A percentile compares a stretch with the other conserved stretches of the same genome.
Conservation (phyloP, 1,284 basidiomycete species). For the Puccinia hordei region DNA sequence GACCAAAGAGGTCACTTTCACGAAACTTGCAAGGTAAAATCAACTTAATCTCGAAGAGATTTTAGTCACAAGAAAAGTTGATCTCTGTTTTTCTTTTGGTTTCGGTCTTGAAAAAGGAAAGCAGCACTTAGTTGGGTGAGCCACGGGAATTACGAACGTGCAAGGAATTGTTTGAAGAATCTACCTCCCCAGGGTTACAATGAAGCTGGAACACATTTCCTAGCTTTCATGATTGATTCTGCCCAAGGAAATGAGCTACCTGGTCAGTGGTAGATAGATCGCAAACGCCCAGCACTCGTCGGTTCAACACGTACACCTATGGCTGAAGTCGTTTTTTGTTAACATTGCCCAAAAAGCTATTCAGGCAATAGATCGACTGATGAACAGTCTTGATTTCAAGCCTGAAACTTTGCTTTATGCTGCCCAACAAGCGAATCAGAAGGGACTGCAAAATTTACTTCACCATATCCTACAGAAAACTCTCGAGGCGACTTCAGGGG, state of each 20-base stretch:
- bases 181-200: conserved; percentile 20
- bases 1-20: conserved; percentile 37
- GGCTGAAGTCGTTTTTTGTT: not conserved
- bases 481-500: conserved; percentile 29
- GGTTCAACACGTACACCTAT: too few relatives aligned
- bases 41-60: not conserved
- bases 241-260: conserved; percentile 45
- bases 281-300: too few relatives aligned
- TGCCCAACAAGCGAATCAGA: conserved; percentile 44
- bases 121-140: conserved; percentile 43
- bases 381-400: conserved; percentile 48
- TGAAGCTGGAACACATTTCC: conserved; percentile 39
- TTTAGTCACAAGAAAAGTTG: not conserved
- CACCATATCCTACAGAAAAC: conserved; percentile 38
- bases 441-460: conserved; percentile 33
- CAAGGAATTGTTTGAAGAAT: conserved; percentile 33
- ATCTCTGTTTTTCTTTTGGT: not conserved
- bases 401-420: conserved; percentile 45
- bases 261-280: conserved; percentile 1
- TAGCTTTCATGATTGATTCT: conserved; percentile 48
- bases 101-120: conserved; percentile 20
- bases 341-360: conserved; percentile 20
- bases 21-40: conserved; percentile 44
- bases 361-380: conserved; percentile 43
- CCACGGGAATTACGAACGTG: conserved; percentile 47